These are phyloP conservation scores for Paraurostyla sp. DNA, from an alignment of 73 alveolate genomes.

Conservation along the genomic window DNA sequence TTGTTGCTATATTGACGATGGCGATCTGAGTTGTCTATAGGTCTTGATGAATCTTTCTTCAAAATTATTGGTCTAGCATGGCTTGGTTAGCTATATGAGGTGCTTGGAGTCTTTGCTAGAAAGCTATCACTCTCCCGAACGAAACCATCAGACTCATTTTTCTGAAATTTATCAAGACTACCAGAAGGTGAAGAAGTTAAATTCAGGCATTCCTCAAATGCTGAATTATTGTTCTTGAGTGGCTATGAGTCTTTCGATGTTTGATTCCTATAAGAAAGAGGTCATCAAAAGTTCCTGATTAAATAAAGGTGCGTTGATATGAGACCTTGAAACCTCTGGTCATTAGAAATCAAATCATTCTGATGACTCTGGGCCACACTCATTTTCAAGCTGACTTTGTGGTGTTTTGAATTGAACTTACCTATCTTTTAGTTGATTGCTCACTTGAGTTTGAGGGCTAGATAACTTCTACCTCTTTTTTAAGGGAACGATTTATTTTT, in stretches of 20 bases:
- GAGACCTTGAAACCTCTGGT: not conserved
- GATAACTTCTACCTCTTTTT: not conserved
- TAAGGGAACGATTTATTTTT: not conserved
- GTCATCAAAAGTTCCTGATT: not conserved
- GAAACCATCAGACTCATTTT: not conserved
- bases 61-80: no score
- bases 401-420: not conserved
- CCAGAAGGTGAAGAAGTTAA: constrained; percentile 24
- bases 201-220: constrained; percentile 13
- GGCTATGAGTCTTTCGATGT: not conserved
- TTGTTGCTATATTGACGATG: not conserved
- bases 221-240: not conserved
- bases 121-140: not conserved
- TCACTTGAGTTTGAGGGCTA: not conserved
- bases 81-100: not conserved
- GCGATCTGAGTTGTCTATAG: no score
- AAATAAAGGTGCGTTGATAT: not conserved
- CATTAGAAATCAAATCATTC: not conserved
- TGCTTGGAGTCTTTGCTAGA: not conserved
- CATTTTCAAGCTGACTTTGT: no score
- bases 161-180: not conserved
- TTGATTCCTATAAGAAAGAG: not conserved
- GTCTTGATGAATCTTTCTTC: no score
- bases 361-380: no score
- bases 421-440: not conserved